Base-by-base conservation (phyloP, 2,329 filamentous ascomycete species). In the Simplicillium sp. region DNA sequence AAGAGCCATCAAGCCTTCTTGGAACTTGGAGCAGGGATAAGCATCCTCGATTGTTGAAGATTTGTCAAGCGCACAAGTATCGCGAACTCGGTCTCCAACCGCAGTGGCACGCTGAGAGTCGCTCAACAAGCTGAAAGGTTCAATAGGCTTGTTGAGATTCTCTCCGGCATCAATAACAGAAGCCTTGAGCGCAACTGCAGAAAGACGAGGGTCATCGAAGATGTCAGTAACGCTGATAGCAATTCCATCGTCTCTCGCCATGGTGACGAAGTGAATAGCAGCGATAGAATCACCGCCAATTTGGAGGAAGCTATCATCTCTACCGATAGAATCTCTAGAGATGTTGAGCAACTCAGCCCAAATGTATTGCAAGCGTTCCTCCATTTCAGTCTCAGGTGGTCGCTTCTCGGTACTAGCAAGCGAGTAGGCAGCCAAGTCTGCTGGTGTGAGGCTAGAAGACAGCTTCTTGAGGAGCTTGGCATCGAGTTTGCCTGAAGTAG, bases 151-250 rank as follows among this genome's bases (percentile, higher is more conserved):
- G 20, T 5, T 9, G 20, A 25, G 20, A 9, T 25, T 9, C 6
- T 9, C 20, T 25, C 9, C 20, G 9, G 5, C 20, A 6, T 25
- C 20, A 25, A 25, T 25, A 25, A 25, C 20, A 25, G 5, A 5
- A 25, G 20, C 20, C 20, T 25, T 25, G 20, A 25, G 20, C 20
- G 31, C 31, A 7, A 33, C 15, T 7, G 12, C 31, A 6, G 12
- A 7, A 1, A 39, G 31, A 13, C 38, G 28, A 11, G 38, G 38
- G 13, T 39, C 17, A n/a, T 16, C 54, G 56, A 77, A 74, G 36
- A 75, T 65, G 12, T 70, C 61, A 1, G 68, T 65, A 2, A 75
- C 72, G 1, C 61, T 69, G 14, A 76, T 46, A 5, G 59, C 51
- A 20, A 72, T 49, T 1, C 62, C 64, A 28, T 64, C 12, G 6